Percentiles rank a stretch among this genome's conserved stretches.
Evolutionary conservation across 148 eudicot genomes (phyloP).

Genomic region (Persicaria maculosa): DNA sequence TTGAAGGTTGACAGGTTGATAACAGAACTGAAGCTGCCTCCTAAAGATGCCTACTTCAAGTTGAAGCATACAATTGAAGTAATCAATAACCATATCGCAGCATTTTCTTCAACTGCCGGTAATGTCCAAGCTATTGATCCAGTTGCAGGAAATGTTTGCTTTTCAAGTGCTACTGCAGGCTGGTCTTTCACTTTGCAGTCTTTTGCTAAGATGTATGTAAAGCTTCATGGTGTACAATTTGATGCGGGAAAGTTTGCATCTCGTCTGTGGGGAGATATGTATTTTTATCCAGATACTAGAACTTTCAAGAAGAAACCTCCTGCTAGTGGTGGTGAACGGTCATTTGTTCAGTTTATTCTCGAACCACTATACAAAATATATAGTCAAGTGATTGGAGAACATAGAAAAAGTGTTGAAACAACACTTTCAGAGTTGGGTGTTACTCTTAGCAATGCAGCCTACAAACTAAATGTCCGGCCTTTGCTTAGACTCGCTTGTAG

Average conservation of each 20-base stretch:
- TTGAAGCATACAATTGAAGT: slow-evolving; percentile 82
- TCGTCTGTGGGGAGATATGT: slow-evolving; percentile 93
- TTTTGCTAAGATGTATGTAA: slow-evolving; percentile 90
- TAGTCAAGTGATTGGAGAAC: slow-evolving; percentile 99
- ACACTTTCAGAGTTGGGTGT: slow-evolving; percentile 93
- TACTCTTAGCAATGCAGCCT: slow-evolving; percentile 85
- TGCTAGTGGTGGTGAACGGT: slow-evolving; percentile 74
- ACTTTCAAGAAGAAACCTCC: slow-evolving; percentile 65
- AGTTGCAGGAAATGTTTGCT: slow-evolving; percentile 84
- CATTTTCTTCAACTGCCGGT: slow-evolving; percentile 86
- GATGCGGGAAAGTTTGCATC: slow-evolving; percentile 90
- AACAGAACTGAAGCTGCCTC: slow-evolving; percentile 91
- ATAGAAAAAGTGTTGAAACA: slow-evolving; percentile 92
- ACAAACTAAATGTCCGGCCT: slow-evolving; percentile 85
- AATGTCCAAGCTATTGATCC: slow-evolving; percentile 82
- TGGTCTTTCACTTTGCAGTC: slow-evolving; percentile 98
- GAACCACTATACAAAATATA: slow-evolving; percentile 95
- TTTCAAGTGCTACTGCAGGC: slow-evolving; percentile 94
- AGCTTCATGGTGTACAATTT: slow-evolving; percentile 85
- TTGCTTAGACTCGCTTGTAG: slow-evolving; percentile 94
- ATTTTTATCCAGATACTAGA: slow-evolving; percentile 69
- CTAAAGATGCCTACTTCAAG: slow-evolving; percentile 96
- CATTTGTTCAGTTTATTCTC: slow-evolving; percentile 91
- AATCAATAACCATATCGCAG: slow-evolving; percentile 73
- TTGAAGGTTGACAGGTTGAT: slow-evolving; percentile 91